Conservation (phyloP, 2,329 filamentous ascomycete genomes). For the Elsinoe fawcettii region DNA sequence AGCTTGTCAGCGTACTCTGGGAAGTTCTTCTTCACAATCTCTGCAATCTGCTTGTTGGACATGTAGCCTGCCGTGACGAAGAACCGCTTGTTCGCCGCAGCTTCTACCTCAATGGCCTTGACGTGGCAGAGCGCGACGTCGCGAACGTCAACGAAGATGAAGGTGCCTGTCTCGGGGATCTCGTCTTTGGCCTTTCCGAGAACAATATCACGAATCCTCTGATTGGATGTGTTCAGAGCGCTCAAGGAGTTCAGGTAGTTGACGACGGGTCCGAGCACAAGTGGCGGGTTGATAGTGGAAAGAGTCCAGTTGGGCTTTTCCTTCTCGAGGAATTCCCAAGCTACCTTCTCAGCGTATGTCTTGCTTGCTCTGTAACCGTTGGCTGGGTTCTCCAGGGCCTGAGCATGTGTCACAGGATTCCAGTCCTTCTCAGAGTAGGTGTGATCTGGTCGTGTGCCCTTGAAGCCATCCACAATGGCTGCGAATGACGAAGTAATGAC, state of each 20-base stretch:
- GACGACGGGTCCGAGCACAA: constrained; percentile 44
- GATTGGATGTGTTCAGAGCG: constrained; percentile 66
- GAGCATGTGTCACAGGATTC: constrained; percentile 49
- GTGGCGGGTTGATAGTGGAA: constrained; percentile 43
- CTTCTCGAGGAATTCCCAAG: constrained; percentile 46
- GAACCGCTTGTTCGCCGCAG: constrained; percentile 55
- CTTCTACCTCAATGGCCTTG: constrained; percentile 48
- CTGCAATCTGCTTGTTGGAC: constrained; percentile 51
- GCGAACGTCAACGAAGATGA: constrained; percentile 40
- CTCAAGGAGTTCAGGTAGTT: constrained; percentile 56
- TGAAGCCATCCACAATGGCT: constrained; percentile 51
- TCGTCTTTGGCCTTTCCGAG: constrained; percentile 52
- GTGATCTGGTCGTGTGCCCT: constrained; percentile 43
- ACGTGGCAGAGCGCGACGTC: constrained; percentile 58
- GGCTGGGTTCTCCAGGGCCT: constrained; percentile 38
- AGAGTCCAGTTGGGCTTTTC: constrained; percentile 45
- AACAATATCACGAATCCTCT: constrained; percentile 56
- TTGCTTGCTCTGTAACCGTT: constrained; percentile 49
- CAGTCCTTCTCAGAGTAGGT: constrained; percentile 49
- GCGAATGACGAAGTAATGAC: constrained; percentile 64
- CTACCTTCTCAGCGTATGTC: constrained; percentile 52
- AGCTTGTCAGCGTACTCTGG: constrained; percentile 45
- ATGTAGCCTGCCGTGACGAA: constrained; percentile 56
- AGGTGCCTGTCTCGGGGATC: constrained; percentile 51
- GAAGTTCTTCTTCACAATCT: constrained; percentile 49